A percentile compares a stretch with the other conserved stretches of the same genome.
Conservation (phyloP, 2,329 filamentous ascomycete species). For the Colletotrichum paranaense region DNA sequence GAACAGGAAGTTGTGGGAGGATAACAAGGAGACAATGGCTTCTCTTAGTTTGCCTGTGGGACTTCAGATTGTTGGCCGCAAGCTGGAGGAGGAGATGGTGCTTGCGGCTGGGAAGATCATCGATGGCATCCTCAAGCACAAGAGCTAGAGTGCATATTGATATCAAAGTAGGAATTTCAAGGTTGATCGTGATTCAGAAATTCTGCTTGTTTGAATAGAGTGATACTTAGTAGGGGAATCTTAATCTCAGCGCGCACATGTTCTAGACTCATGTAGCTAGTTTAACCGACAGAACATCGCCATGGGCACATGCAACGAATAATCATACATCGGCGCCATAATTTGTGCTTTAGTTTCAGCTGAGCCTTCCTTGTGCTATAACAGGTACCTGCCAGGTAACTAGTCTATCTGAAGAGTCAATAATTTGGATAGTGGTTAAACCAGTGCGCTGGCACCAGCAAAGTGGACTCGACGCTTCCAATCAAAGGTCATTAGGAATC, state of each 20-base stretch:
- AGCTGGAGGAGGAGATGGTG: conserved; percentile 18
- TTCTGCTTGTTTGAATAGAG: too few species aligned
- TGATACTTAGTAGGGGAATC: too few species aligned
- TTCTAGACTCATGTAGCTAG: too few species aligned
- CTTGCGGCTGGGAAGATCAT: conserved; percentile 23
- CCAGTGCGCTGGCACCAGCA: background rate
- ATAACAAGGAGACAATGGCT: background rate
- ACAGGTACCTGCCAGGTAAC: too few species aligned
- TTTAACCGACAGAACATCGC: too few species aligned
- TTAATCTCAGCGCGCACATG: too few species aligned
- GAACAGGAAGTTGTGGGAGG: conserved; percentile 16
- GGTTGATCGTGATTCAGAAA: too few species aligned
- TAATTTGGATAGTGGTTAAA: background rate
- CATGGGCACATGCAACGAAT: too few species aligned
- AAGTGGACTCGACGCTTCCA: background rate
- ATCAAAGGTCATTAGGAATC: background rate
- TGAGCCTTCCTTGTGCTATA: too few species aligned
- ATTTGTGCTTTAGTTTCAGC: too few species aligned
- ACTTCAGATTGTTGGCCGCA: conserved; percentile 23
- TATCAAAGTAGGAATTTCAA: background rate
- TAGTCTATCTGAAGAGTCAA: background rate
- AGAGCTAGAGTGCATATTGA: background rate
- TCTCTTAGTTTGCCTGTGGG: background rate
- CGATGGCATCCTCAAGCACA: background rate
- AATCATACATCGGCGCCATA: too few species aligned